These are phyloP conservation scores for Tylopilus sp. DNA, from an alignment of 768 basidiomycete species.

Conservation along the genomic window DNA sequence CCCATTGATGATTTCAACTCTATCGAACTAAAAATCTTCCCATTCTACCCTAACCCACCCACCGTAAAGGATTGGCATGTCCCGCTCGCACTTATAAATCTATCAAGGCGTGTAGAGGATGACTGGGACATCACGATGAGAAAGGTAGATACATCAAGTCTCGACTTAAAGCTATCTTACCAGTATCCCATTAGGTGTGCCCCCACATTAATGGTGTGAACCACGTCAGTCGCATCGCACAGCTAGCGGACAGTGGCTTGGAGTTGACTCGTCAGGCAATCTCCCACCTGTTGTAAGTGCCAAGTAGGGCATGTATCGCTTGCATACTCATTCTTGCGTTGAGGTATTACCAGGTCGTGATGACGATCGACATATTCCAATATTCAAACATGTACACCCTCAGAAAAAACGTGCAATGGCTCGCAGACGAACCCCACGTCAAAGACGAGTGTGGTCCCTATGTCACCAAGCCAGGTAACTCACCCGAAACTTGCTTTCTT, in stretches of 20 bases:
- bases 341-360: conserved; percentile 94
- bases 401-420: conserved; percentile 80
- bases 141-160: conserved; percentile 49
- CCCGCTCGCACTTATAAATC: conserved; percentile 82
- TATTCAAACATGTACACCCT: conserved; percentile 97
- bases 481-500: background rate
- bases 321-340: conserved; percentile 4
- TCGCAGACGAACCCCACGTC: conserved; percentile 82
- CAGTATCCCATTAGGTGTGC: conserved; percentile 46
- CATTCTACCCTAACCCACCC: conserved; percentile 93
- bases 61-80: conserved; percentile 93
- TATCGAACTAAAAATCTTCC: conserved; percentile 93
- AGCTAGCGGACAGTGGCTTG: conserved; percentile 86
- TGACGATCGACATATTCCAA: conserved; percentile 97
- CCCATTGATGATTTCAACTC: conserved; percentile 89
- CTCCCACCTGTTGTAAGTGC: conserved; percentile 81
- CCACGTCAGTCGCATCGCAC: conserved; percentile 87
- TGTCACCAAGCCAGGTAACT: conserved; percentile 69
- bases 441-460: conserved; percentile 91
- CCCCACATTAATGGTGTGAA: conserved; percentile 86
- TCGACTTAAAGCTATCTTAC: background rate
- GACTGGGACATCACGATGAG: conserved; percentile 97
- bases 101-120: conserved; percentile 75
- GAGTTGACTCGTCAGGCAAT: conserved; percentile 81
- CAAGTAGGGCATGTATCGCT: background rate